A percentile compares a stretch with the other conserved stretches of the same genome.
Conservation (phyloP, 2,329 filamentous ascomycete genomes). For the Trichoderma afroharzianum region DNA sequence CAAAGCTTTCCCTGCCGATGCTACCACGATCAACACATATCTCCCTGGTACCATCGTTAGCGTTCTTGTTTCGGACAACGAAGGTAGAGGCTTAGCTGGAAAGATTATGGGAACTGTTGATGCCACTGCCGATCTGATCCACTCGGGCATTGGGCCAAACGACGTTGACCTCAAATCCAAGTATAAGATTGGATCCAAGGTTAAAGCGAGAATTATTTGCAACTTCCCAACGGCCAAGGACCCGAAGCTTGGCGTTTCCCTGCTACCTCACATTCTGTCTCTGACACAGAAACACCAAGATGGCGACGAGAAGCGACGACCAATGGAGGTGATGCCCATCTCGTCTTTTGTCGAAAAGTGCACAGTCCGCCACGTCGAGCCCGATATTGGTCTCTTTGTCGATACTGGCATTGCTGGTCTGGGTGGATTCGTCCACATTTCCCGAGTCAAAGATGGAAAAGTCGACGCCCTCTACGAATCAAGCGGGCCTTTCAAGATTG, state of each 20-base stretch:
- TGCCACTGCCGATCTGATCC: slow-evolving; percentile 84
- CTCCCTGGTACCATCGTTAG: slow-evolving; percentile 89
- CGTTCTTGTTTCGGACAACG: slow-evolving; percentile 73
- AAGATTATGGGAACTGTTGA: slow-evolving; percentile 92
- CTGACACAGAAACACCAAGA: slow-evolving; percentile 48
- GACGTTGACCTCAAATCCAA: slow-evolving; percentile 69
- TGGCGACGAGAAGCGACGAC: slow-evolving; percentile 40
- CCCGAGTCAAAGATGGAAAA: slow-evolving; percentile 83
- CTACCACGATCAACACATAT: slow-evolving; percentile 84
- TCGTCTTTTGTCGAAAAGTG: slow-evolving; percentile 76
- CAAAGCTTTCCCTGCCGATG: slow-evolving; percentile 64
- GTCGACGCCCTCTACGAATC: slow-evolving; percentile 76
- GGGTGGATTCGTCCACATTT: slow-evolving; percentile 91
- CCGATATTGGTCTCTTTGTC: slow-evolving; percentile 76
- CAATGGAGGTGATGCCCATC: slow-evolving; percentile 60
- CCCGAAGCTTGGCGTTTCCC: slow-evolving; percentile 81
- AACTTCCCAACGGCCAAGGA: slow-evolving; percentile 76
- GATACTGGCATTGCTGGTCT: slow-evolving; percentile 62
- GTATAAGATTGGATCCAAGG: slow-evolving; percentile 78
- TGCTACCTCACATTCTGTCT: slow-evolving; percentile 77
- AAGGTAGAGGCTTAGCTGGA: slow-evolving; percentile 71
- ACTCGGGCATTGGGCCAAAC: slow-evolving; percentile 72
- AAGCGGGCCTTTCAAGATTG: slow-evolving; percentile 73
- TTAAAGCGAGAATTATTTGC: slow-evolving; percentile 83
- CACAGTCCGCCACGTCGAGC: slow-evolving; percentile 74